Evolutionary conservation across 2,329 filamentous ascomycete genomes (phyloP), one percentile per base, ranked within the genome.

Genomic region (Botryotinia globosa): DNA sequence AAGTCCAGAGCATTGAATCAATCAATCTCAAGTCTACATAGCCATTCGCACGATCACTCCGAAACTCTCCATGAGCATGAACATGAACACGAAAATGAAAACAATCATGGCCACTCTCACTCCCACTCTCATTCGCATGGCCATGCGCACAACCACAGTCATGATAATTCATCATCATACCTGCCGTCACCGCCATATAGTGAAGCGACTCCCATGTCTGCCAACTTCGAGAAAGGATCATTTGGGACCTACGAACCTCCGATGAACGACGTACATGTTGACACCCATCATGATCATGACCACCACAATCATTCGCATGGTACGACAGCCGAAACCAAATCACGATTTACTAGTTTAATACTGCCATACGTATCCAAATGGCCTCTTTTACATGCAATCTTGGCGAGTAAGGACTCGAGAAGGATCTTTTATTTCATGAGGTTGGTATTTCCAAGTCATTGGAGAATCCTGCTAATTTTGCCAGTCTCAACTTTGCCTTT

Each of bases 371-470:
- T 90, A 18, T 87, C 91, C 66, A 85, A 86, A 39, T 93, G 91
- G 80, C 94, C 95, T 0, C 86, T 98, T 48, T 79, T 98, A 29
- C 90, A 98, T 80, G 91, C 93, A 70, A 94, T 99, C 73, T 83
- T 99, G 78, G 89, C 91, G 22, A 95, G 98, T 79, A 94, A 94
- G 78, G 95, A 99, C 81, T 98, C 95, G 25, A 88, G 96, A 73
- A 89, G 95, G 62, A 98, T 99, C 75, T 97, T 97, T 77, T 99
- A 99, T 82, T 99, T 98, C 78, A 97, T 97, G 89, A 88, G 87
- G 92, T 97, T 85, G 80, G 90, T 59, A 29, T 37, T 37, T 29
- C 14, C 61, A 48, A 12, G 3, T 14, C 7, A 59, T 39, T 25
- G 22, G 32, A 44, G 18, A 8, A 61, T 65, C 71, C 75, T 79